phyloP scores from a whole-genome alignment of 352 stramenopile genomes.

The Pythium sp. region DNA sequence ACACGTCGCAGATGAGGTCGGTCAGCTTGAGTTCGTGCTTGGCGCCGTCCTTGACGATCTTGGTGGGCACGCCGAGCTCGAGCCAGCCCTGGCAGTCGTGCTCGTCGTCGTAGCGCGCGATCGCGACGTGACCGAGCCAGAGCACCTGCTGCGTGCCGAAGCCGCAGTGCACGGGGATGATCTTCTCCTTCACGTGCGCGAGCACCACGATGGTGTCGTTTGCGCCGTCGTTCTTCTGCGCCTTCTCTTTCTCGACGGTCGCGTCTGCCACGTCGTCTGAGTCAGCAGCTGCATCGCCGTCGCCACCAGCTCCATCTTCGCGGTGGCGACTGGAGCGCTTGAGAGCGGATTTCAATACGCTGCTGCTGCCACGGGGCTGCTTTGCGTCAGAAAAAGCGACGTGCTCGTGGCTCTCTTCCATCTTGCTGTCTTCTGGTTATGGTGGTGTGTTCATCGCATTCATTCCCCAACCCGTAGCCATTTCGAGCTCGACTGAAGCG shows the following conservation, averaged over 20 bases:
- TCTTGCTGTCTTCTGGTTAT: slow-evolving; percentile 20
- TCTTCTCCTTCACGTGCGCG: slow-evolving; percentile 67
- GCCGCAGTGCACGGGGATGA: slow-evolving; percentile 66
- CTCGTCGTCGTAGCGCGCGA: slow-evolving; percentile 65
- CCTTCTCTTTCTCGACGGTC: neutral
- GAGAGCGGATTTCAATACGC: neutral
- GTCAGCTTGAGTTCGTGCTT: slow-evolving; percentile 45
- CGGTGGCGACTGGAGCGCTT: slow-evolving; percentile 1
- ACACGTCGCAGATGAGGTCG: slow-evolving; percentile 69
- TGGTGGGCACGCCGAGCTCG: slow-evolving; percentile 42
- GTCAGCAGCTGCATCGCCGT: neutral
- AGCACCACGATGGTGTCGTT: slow-evolving; percentile 57
- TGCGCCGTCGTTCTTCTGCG: slow-evolving; percentile 39
- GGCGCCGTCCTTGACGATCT: slow-evolving; percentile 36
- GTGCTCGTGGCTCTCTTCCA: neutral
- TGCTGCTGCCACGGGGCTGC: neutral
- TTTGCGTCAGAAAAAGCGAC: neutral
- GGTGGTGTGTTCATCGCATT: neutral
- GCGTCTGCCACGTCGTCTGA: neutral
- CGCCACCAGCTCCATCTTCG: neutral
- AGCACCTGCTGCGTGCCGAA: slow-evolving; percentile 71
- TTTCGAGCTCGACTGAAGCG: neutral
- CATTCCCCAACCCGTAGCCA: neutral
- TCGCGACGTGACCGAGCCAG: slow-evolving; percentile 70
- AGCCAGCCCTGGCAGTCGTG: slow-evolving; percentile 48